Conservation (phyloP, 768 basidiomycete genomes). For the Baorangia bicolor region DNA sequence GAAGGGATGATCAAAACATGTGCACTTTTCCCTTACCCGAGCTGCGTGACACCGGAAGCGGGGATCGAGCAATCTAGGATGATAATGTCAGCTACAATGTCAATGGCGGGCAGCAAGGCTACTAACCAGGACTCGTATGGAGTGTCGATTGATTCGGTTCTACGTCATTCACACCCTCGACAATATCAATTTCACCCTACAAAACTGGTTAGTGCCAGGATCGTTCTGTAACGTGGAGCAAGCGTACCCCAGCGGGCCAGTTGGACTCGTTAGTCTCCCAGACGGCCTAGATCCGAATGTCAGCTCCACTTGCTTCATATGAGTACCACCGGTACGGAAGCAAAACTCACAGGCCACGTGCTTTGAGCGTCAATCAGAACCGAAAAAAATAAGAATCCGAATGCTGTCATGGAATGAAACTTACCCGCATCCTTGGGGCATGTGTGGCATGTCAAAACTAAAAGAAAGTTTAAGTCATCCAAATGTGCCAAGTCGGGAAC, state of each 20-base stretch:
- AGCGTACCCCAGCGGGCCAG: constrained; percentile 27
- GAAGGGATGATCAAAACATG: not conserved
- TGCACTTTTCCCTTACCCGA: constrained; percentile 19
- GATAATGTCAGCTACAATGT: not conserved
- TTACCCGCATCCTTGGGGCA: constrained; percentile 38
- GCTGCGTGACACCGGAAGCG: constrained; percentile 16
- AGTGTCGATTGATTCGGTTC: constrained; percentile 51
- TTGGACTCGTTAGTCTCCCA: constrained; percentile 27
- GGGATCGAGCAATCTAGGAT: constrained; percentile 30
- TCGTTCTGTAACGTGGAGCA: not conserved
- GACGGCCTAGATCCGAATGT: constrained; percentile 22
- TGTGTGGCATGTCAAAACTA: constrained; percentile 37
- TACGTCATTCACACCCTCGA: constrained; percentile 50
- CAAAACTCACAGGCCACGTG: constrained; percentile 37
- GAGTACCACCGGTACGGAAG: not conserved
- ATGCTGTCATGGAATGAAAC: not conserved
- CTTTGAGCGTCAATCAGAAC: constrained; percentile 13
- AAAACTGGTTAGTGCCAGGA: not conserved
- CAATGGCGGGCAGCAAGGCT: not conserved
- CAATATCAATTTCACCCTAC: constrained; percentile 33
- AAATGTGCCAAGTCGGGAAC: not conserved
- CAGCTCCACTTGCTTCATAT: constrained; percentile 10
- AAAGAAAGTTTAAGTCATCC: not conserved
- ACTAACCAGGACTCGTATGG: constrained; percentile 52
- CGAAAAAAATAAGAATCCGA: not conserved